Percentiles rank a stretch among this genome's conserved stretches.
Evolutionary conservation across 2,329 filamentous ascomycete genomes (phyloP).

Genomic region (Thermomyces lanuginosus): DNA sequence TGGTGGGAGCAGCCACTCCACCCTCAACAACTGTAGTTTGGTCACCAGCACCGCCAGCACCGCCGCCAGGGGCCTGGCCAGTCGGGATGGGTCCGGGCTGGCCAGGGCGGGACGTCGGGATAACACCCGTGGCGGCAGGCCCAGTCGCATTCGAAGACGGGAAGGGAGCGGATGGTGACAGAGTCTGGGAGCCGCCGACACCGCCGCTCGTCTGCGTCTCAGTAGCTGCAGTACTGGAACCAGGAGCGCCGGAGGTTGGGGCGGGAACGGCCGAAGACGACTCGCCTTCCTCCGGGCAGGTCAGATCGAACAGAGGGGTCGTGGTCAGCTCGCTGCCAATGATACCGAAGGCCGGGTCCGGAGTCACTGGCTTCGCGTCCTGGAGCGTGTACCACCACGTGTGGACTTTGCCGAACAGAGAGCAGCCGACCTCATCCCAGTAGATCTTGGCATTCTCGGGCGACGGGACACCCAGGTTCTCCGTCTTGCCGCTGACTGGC

Average conservation of each 20-base stretch:
- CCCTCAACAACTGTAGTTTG: no score
- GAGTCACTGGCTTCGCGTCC: constrained; percentile 15
- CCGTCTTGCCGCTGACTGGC: constrained; percentile 53
- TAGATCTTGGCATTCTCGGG: constrained; percentile 56
- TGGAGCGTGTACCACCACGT: constrained; percentile 30
- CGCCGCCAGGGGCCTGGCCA: no score
- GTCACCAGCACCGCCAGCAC: no score
- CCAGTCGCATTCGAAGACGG: no score
- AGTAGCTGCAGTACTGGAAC: constrained; percentile 11
- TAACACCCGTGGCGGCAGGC: no score
- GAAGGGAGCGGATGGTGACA: no score
- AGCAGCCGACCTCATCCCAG: constrained; percentile 66
- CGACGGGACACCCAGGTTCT: constrained; percentile 47
- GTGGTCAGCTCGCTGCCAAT: constrained; percentile 19
- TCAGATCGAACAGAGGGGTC: constrained; percentile 23
- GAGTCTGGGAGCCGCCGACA: no score
- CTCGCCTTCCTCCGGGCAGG: constrained; percentile 12
- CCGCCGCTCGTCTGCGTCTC: no score
- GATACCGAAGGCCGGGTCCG: constrained; percentile 26
- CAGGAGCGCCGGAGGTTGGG: constrained; percentile 8
- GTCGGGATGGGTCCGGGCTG: no score
- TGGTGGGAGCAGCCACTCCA: no score
- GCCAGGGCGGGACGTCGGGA: no score
- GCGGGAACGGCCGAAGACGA: constrained; percentile 3
- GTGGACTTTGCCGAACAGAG: constrained; percentile 24